phyloP scores from a whole-genome alignment of 371 early-diverging fungal genomes.

The Mortierella sp. region DNA sequence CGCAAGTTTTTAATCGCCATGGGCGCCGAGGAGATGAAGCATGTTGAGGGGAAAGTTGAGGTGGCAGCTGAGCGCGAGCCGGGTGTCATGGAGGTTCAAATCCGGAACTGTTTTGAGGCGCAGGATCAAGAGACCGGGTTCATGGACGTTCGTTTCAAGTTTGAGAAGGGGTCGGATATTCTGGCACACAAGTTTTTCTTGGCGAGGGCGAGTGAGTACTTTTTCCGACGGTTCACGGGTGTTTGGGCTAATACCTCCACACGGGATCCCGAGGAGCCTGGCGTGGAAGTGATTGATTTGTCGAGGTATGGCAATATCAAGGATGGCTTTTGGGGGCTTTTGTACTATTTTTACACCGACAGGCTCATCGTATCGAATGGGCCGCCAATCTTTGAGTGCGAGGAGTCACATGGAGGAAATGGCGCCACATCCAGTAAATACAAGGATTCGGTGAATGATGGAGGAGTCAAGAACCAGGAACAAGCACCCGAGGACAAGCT shows the following conservation, averaged over 20 bases:
- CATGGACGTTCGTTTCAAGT: conserved; percentile 40
- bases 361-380: conserved; percentile 20
- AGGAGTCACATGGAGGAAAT: background rate
- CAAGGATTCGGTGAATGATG: background rate
- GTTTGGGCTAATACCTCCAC: conserved; percentile 12
- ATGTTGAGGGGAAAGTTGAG: conserved; percentile 15
- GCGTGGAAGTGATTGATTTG: conserved; percentile 23
- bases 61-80: conserved; percentile 14
- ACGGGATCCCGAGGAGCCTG: conserved; percentile 3
- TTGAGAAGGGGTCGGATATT: conserved; percentile 14
- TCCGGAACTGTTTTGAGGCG: conserved; percentile 20
- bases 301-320: background rate
- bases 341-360: conserved; percentile 40
- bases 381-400: background rate
- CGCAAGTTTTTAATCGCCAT: conserved; percentile 27
- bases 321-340: conserved; percentile 29
- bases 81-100: conserved; percentile 12
- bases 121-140: conserved; percentile 36
- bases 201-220: conserved; percentile 21
- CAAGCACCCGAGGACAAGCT: background rate
- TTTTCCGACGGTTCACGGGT: conserved; percentile 13
- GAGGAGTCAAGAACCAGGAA: background rate
- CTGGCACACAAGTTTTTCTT: conserved; percentile 40
- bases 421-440: background rate
- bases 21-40: conserved; percentile 18